Evolutionary conservation across 2,329 filamentous ascomycete genomes (phyloP).

Genomic region (Fusarium sp.): DNA sequence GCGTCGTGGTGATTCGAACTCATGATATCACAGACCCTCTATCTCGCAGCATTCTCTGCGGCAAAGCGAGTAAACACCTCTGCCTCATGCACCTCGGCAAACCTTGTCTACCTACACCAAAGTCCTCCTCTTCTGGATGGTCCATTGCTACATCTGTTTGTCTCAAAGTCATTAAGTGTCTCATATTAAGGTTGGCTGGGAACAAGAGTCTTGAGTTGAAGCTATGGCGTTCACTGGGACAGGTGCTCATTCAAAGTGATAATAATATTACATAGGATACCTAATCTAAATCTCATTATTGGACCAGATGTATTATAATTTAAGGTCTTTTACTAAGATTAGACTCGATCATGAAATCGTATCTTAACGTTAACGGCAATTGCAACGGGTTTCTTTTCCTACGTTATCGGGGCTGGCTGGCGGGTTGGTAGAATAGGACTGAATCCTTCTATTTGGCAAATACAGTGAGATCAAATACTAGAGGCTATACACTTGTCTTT

Average conservation of each 20-base stretch:
- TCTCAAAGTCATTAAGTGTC: slow-evolving; percentile 6
- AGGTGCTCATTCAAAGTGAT: neutral
- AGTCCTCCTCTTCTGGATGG: neutral
- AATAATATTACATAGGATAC: neutral
- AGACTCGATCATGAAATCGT: no score
- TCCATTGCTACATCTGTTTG: slow-evolving; percentile 1
- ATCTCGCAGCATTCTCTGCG: slow-evolving; percentile 8
- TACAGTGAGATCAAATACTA: neutral
- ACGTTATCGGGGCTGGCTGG: neutral
- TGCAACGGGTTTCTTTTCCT: neutral
- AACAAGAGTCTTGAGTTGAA: neutral
- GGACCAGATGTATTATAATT: neutral
- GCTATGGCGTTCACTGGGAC: neutral
- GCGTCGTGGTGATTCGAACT: neutral
- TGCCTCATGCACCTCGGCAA: slow-evolving; percentile 4
- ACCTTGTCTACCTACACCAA: slow-evolving; percentile 10
- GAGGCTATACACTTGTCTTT: neutral
- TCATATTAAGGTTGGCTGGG: neutral
- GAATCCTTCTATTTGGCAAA: neutral
- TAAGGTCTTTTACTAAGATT: neutral
- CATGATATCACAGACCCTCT: slow-evolving; percentile 1
- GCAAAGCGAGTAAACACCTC: slow-evolving; percentile 10
- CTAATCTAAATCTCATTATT: neutral
- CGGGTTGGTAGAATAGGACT: neutral
- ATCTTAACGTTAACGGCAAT: neutral